phyloP scores from a whole-genome alignment of 164 flowering plant species.

The Chimonanthus praecox region DNA sequence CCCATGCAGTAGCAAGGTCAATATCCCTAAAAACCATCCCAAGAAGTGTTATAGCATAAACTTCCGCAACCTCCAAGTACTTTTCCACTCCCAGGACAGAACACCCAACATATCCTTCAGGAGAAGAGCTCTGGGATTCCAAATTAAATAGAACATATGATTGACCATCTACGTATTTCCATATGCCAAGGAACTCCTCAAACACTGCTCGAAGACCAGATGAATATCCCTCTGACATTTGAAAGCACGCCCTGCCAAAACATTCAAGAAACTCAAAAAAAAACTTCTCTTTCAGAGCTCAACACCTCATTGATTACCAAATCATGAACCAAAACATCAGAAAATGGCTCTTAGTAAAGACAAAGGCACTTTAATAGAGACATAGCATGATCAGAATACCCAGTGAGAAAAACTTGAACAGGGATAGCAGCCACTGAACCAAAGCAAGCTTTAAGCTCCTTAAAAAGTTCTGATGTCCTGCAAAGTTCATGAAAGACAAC shows the following conservation, averaged over 20 bases:
- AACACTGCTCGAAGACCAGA: slow-evolving; percentile 43
- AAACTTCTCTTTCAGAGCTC: not conserved
- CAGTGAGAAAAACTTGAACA: slow-evolving; percentile 60
- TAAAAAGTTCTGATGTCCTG: slow-evolving; percentile 60
- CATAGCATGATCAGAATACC: slow-evolving; percentile 31
- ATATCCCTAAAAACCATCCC: slow-evolving; percentile 33
- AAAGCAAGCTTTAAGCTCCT: slow-evolving; percentile 46
- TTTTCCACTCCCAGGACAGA: slow-evolving; percentile 32
- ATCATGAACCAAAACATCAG: not conserved
- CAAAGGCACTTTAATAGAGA: not conserved
- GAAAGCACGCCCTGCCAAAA: slow-evolving; percentile 53
- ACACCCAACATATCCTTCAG: slow-evolving; percentile 1
- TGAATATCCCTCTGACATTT: slow-evolving; percentile 46
- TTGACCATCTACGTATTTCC: slow-evolving; percentile 46
- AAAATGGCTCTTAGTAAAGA: too few species aligned
- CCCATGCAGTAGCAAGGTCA: slow-evolving; percentile 63
- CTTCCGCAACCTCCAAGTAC: slow-evolving; percentile 69
- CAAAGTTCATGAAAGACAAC: slow-evolving; percentile 4
- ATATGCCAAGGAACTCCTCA: slow-evolving; percentile 65
- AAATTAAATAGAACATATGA: slow-evolving; percentile 24
- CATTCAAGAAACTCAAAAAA: not conserved
- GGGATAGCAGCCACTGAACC: slow-evolving; percentile 51
- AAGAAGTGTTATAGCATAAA: slow-evolving; percentile 54
- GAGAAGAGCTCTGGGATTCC: slow-evolving; percentile 10
- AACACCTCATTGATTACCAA: not conserved